Evolutionary conservation across 768 basidiomycete genomes (phyloP), one percentile per base, ranked within the genome.

Genomic region (Tricholoma furcatifolium): DNA sequence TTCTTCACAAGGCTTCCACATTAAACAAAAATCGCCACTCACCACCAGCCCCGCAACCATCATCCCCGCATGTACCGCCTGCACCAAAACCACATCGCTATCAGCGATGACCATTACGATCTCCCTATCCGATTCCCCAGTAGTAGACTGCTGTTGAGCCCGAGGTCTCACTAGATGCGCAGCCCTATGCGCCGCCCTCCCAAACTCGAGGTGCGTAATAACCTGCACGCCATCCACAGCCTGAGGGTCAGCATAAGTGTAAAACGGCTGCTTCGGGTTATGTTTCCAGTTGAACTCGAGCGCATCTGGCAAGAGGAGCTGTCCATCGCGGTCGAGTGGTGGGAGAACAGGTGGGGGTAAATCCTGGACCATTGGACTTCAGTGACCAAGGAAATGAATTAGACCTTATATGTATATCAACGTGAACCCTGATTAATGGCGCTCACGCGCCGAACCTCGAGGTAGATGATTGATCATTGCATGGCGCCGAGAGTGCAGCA

Each of bases 171-270:
- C 27, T 18, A 58, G 51, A 48, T 69, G 68, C 0, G 73, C 72
- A 17, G 68, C 57, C 3, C 74, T 66, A 43, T 76, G 70, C 23
- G 65, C 67, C 0, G 74, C 76, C 15, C 69, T 69, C 12, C 63
- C 64, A 51, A 75, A 77, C 38, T 77, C 72, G 4, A 72, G 47
- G 41, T 66, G 67, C 0, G 69, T 63, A 10, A 77, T 62, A 11
- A 56, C 32, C 1, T 54, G 53, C 18, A 65, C 45, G 6, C 54
- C 41, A 15, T 61, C 43, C 9, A 53, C 43, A 17, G 41, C 45
- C 21, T 60, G 56, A 20, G 47, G 36, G 32, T 47, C 47, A 39
- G 24, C 47, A 42, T 58, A 64, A 10, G 55, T 57, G 35, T 52
- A 66, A 21, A 62, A 53, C 0, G 62, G 52, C 14, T 54, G 53